A percentile compares a stretch with the other conserved stretches of the same genome.
These are phyloP conservation scores for Aspergillus tanneri DNA, from an alignment of 2,329 filamentous ascomycete genomes.

Conservation along the genomic window DNA sequence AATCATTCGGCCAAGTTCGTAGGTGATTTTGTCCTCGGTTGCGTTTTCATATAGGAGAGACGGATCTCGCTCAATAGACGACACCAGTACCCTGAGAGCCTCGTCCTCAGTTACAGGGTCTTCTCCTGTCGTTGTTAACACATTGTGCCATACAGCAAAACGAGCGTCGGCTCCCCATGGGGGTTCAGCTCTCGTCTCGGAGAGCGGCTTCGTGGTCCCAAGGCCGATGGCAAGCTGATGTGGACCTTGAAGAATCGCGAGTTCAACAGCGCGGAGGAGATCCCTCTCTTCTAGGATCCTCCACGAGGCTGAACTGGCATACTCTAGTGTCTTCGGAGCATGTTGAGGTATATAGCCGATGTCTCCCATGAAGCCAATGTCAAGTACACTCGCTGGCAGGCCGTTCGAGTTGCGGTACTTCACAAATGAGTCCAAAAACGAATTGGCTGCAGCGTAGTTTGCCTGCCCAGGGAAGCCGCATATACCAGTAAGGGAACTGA, in stretches of 20 bases:
- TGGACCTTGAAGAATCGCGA: background rate
- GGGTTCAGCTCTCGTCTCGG: background rate
- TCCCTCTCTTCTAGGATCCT: slow-evolving; percentile 8
- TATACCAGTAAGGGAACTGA: slow-evolving; percentile 36
- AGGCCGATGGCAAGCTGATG: slow-evolving; percentile 6
- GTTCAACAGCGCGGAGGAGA: slow-evolving; percentile 8
- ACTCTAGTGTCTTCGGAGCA: slow-evolving; percentile 15
- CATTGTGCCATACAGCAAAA: slow-evolving; percentile 11
- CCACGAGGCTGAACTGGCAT: slow-evolving; percentile 12
- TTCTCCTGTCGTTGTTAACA: background rate
- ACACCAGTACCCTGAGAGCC: slow-evolving; percentile 6
- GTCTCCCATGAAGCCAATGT: slow-evolving; percentile 18
- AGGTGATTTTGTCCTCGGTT: slow-evolving; percentile 7
- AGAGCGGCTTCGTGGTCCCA: background rate
- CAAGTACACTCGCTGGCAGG: slow-evolving; percentile 15
- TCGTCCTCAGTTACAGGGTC: background rate
- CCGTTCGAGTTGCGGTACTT: slow-evolving; percentile 20
- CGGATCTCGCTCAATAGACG: slow-evolving; percentile 7
- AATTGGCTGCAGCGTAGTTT: slow-evolving; percentile 39
- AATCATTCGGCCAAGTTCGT: slow-evolving; percentile 13
- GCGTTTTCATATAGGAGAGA: slow-evolving; percentile 8
- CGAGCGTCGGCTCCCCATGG: slow-evolving; percentile 5
- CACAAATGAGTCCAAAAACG: slow-evolving; percentile 33
- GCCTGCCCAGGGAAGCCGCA: slow-evolving; percentile 30
- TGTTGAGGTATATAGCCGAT: slow-evolving; percentile 17